phyloP scores from a whole-genome alignment of 148 eudicot species.

The Suaeda aralocaspica region DNA sequence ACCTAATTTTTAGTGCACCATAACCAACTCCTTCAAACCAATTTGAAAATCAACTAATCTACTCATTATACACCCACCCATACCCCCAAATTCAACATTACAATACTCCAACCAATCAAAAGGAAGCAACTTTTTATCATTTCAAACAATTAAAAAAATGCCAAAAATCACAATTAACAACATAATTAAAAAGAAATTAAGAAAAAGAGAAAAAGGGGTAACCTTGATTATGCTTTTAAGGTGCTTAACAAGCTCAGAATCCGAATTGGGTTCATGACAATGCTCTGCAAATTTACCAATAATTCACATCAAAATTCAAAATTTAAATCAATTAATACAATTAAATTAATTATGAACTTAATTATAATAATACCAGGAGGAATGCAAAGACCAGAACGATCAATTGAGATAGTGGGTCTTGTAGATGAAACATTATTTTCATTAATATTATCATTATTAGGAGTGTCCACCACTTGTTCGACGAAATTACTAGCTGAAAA shows the following conservation, averaged over 20 bases:
- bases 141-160: not conserved
- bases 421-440: slow-evolving; percentile 17
- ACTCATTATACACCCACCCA: not conserved
- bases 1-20: too few relatives aligned
- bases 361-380: slow-evolving; percentile 45
- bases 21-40: too few relatives aligned
- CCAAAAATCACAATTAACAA: not conserved
- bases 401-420: slow-evolving; percentile 59
- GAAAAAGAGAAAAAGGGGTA: not conserved
- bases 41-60: not conserved
- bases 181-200: too few relatives aligned
- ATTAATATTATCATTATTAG: not conserved
- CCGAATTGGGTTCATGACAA: slow-evolving; percentile 61
- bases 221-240: slow-evolving; percentile 91
- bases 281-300: slow-evolving; percentile 50
- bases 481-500: slow-evolving; percentile 32
- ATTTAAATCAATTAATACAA: not conserved
- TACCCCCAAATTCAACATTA: too few relatives aligned
- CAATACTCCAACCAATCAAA: not conserved
- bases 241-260: slow-evolving; percentile 90
- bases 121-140: not conserved
- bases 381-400: slow-evolving; percentile 65
- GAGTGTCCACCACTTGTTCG: slow-evolving; percentile 41
- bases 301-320: not conserved
- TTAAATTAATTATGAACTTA: not conserved